Evolutionary conservation across 2,329 filamentous ascomycete genomes (phyloP).

Genomic region (Colletotrichum lentis): DNA sequence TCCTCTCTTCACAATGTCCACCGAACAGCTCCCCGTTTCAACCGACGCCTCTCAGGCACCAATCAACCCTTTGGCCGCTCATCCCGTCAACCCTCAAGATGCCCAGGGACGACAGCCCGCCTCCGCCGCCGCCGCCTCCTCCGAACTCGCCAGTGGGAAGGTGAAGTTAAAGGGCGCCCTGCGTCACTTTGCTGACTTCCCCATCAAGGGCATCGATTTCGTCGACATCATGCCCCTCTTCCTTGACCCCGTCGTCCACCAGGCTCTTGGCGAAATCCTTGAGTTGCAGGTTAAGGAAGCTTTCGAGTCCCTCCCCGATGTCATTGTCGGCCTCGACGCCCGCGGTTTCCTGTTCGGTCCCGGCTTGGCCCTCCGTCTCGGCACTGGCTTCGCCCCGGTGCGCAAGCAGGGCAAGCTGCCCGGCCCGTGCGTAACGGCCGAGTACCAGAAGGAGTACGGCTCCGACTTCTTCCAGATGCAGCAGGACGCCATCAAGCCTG

Average conservation of each 20-base stretch:
- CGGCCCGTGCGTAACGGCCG: conserved; percentile 83
- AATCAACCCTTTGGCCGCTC: conserved; percentile 46
- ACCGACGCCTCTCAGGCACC: conserved; percentile 38
- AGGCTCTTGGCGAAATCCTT: conserved; percentile 80
- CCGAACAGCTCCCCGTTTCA: conserved; percentile 36
- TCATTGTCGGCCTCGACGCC: conserved; percentile 92
- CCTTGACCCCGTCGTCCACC: conserved; percentile 76
- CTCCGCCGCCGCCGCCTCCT: conserved; percentile 67
- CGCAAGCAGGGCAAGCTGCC: conserved; percentile 96
- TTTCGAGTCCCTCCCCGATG: conserved; percentile 76
- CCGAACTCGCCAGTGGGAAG: conserved; percentile 74
- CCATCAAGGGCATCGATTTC: conserved; percentile 90
- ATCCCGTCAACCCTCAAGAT: conserved; percentile 54
- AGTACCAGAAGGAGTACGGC: conserved; percentile 95
- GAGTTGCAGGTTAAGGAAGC: conserved; percentile 79
- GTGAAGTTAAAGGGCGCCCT: conserved; percentile 76
- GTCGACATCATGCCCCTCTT: conserved; percentile 99
- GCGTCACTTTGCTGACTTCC: conserved; percentile 91
- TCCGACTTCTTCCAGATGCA: conserved; percentile 97
- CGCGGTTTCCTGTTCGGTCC: conserved; percentile 96
- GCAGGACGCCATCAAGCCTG: conserved; percentile 80
- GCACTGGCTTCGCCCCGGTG: conserved; percentile 89
- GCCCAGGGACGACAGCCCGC: conserved; percentile 70
- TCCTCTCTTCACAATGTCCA: conserved; percentile 49
- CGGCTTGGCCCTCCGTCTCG: conserved; percentile 81